phyloP scores from a whole-genome alignment of 2,329 filamentous ascomycete genomes.

The Fusarium ramigenum region DNA sequence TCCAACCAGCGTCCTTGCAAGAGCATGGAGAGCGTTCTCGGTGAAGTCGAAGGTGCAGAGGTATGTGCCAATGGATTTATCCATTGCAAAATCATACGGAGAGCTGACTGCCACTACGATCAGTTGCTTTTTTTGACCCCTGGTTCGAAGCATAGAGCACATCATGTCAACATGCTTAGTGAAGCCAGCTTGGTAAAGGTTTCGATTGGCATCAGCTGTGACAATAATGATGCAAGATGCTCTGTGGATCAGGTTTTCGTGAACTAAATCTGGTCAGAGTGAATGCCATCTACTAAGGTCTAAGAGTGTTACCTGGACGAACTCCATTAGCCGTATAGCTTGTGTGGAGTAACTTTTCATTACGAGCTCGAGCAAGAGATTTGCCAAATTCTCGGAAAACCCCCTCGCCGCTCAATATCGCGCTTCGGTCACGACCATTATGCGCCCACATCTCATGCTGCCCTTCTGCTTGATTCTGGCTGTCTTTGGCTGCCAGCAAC shows the following conservation, averaged over 20 bases:
- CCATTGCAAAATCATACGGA: constrained; percentile 95
- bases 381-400: constrained; percentile 91
- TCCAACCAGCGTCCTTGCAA: constrained; percentile 86
- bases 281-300: no score
- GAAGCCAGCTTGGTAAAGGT: constrained; percentile 92
- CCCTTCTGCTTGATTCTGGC: constrained; percentile 46
- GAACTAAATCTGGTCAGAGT: constrained; percentile 59
- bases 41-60: constrained; percentile 97
- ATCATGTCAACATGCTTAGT: constrained; percentile 97
- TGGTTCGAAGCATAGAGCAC: constrained; percentile 81
- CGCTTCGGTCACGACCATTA: constrained; percentile 60
- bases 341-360: constrained; percentile 88
- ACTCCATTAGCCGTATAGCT: constrained; percentile 96
- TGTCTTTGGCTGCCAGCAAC: constrained; percentile 64
- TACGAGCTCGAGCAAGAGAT: constrained; percentile 84
- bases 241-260: constrained; percentile 90
- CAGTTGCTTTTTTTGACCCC: constrained; percentile 85
- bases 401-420: constrained; percentile 89
- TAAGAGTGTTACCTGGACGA: constrained; percentile 65
- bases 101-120: constrained; percentile 94
- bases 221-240: constrained; percentile 90
- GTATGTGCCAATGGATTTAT: constrained; percentile 89
- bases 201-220: constrained; percentile 92
- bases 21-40: constrained; percentile 85
- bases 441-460: constrained; percentile 66